A percentile compares a stretch with the other conserved stretches of the same genome.
Conservation (phyloP, 2,329 filamentous ascomycete genomes). For the Fusarium drepaniforme region DNA sequence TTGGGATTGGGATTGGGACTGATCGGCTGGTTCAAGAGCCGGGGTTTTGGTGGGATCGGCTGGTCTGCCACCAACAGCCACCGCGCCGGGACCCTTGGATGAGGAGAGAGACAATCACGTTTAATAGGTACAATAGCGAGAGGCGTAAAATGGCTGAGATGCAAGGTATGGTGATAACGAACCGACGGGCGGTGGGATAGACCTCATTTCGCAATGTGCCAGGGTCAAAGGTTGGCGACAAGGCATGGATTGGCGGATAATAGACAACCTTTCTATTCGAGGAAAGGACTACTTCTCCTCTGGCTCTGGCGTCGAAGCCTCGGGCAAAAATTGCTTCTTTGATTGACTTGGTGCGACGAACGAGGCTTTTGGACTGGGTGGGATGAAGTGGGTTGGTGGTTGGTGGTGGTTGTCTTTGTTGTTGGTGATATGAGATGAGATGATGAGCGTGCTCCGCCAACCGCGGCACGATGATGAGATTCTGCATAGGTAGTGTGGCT, state of each 20-base stretch:
- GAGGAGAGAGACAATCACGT: constrained; percentile 24
- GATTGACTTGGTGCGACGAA: constrained; percentile 10
- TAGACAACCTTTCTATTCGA: constrained; percentile 15
- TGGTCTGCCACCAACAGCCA: constrained; percentile 29
- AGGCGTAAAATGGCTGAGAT: constrained; percentile 8
- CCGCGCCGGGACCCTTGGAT: constrained; percentile 19
- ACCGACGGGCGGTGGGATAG: constrained; percentile 30
- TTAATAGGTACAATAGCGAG: constrained; percentile 28
- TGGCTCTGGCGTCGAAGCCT: background rate
- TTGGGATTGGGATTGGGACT: constrained; percentile 8
- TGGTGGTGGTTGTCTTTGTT: constrained; percentile 23
- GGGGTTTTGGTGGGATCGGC: constrained; percentile 18
- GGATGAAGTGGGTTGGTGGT: constrained; percentile 14
- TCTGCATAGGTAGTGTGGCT: constrained; percentile 13
- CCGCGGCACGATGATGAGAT: constrained; percentile 5
- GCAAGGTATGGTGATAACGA: constrained; percentile 20
- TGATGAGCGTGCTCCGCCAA: constrained; percentile 25
- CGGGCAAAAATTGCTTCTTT: constrained; percentile 27
- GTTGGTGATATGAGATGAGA: constrained; percentile 8
- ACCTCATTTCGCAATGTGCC: constrained; percentile 43
- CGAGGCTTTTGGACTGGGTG: constrained; percentile 1
- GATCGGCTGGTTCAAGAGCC: constrained; percentile 10
- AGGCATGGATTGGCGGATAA: constrained; percentile 30
- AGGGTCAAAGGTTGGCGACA: constrained; percentile 11
- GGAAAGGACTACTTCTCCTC: constrained; percentile 5